Evolutionary conservation across 306 rosid species (phyloP).

Genomic region (Abrus pulchellus): DNA sequence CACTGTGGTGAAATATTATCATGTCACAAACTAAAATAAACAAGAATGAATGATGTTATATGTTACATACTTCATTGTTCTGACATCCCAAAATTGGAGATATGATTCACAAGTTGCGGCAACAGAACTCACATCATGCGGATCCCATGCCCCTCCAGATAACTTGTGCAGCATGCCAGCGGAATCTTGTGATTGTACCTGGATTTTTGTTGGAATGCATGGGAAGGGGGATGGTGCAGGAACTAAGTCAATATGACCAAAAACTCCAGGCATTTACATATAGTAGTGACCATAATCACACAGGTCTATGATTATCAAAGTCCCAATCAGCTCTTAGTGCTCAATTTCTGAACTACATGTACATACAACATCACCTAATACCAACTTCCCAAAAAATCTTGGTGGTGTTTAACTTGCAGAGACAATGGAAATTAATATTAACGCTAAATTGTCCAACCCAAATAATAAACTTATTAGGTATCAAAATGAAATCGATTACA

Average conservation of each 20-base stretch:
- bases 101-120: conserved; percentile 88
- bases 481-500: conserved; percentile 35
- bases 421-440: conserved; percentile 1
- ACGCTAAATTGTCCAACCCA: conserved; percentile 23
- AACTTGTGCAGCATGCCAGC: conserved; percentile 84
- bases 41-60: conserved; percentile 32
- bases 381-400: neutral
- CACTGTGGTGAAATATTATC: conserved; percentile 14
- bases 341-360: conserved; percentile 4
- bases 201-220: conserved; percentile 22
- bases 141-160: conserved; percentile 99
- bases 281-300: conserved; percentile 8
- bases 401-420: conserved; percentile 17
- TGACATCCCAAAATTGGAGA: conserved; percentile 91
- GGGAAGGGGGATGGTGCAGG: neutral
- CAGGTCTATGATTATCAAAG: conserved; percentile 4
- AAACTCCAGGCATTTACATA: conserved; percentile 15
- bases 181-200: conserved; percentile 92
- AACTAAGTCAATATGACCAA: conserved; percentile 48
- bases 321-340: conserved; percentile 23
- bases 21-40: conserved; percentile 33
- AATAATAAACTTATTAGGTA: neutral
- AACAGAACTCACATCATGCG: conserved; percentile 89
- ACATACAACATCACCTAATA: conserved; percentile 5
- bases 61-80: conserved; percentile 87